Conservation (phyloP, 2,329 filamentous ascomycete species). For the Botrytis pseudocinerea region DNA sequence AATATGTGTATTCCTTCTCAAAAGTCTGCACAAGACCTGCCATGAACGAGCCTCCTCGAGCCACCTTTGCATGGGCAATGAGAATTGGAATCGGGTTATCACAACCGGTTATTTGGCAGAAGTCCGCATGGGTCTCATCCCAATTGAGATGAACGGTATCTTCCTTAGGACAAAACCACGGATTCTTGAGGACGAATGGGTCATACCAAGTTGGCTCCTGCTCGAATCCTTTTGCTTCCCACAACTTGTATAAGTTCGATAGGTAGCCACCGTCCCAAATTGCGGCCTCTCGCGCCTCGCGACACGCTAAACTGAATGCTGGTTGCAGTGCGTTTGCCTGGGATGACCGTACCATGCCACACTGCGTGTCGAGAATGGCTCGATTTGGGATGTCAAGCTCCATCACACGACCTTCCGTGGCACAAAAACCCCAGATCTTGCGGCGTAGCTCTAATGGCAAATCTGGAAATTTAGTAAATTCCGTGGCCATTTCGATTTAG, state of each 20-base stretch:
- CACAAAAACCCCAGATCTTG: neutral
- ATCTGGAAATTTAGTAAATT: neutral
- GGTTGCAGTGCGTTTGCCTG: neutral
- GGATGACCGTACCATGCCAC: neutral
- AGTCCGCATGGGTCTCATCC: neutral
- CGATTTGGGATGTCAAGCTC: neutral
- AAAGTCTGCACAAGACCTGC: neutral
- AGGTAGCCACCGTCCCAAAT: neutral
- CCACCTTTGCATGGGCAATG: neutral
- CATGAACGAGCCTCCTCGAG: neutral
- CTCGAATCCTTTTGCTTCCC: neutral
- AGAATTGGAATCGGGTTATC: too few species aligned
- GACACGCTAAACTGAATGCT: neutral
- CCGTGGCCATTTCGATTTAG: neutral
- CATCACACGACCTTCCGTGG: neutral
- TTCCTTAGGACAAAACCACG: neutral
- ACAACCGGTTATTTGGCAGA: too few species aligned
- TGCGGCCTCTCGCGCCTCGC: neutral
- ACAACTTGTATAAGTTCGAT: too few species aligned
- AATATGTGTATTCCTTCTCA: too few species aligned
- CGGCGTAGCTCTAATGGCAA: neutral
- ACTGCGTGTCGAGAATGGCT: too few species aligned
- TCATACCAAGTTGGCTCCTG: neutral
- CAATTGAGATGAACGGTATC: neutral
- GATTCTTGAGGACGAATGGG: neutral